Evolutionary conservation across 331 rosid species (phyloP).

Genomic region (Quercus phellos): DNA sequence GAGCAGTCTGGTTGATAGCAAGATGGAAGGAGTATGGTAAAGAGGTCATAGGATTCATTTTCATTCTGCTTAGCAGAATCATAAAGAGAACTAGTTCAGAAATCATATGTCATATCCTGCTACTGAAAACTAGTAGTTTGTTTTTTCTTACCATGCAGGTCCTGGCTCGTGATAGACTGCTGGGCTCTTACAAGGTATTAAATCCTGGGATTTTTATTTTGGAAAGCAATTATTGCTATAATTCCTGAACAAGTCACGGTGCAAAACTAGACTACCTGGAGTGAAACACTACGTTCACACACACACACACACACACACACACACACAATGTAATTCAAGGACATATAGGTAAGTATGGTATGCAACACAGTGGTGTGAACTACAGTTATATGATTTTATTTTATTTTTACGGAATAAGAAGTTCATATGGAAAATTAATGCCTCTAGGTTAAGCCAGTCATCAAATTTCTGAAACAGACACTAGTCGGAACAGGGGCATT

Average conservation of each 20-base stretch:
- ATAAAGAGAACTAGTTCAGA: background rate
- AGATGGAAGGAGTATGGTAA: conserved; percentile 1
- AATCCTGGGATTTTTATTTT: conserved; percentile 8
- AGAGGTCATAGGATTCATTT: background rate
- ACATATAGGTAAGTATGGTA: background rate
- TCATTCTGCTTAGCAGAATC: background rate
- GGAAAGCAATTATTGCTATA: conserved; percentile 2
- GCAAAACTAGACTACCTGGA: conserved; percentile 14
- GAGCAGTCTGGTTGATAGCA: background rate
- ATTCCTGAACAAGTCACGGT: conserved; percentile 2
- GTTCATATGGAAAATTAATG: conserved; percentile 20
- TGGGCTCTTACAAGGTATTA: conserved; percentile 97
- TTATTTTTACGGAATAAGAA: background rate
- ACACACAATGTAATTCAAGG: background rate
- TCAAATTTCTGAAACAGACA: conserved; percentile 84
- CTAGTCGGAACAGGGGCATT: conserved; percentile 86
- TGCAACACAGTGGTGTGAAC: background rate
- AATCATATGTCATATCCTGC: conserved; percentile 6
- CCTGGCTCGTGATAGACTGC: conserved; percentile 91
- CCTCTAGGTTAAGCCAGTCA: conserved; percentile 88
- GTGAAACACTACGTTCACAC: background rate
- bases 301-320: background rate
- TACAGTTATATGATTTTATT: background rate
- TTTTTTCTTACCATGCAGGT: conserved; percentile 44
- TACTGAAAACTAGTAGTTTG: conserved; percentile 22